These are phyloP conservation scores for Eucalyptus globulus DNA, from an alignment of 345 rosid genomes.

Conservation along the genomic window DNA sequence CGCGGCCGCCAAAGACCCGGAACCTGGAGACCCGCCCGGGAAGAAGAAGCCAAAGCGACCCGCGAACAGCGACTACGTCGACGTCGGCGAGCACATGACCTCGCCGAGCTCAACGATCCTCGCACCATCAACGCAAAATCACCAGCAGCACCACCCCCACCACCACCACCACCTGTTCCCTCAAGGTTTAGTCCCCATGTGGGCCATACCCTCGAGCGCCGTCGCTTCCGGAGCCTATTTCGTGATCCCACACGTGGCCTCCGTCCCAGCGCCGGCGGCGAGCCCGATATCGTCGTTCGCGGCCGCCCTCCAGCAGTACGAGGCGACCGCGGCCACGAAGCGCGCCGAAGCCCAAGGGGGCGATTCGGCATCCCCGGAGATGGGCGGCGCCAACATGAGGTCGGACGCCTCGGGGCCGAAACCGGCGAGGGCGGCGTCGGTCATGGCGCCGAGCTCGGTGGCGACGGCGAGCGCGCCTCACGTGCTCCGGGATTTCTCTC, in stretches of 20 bases:
- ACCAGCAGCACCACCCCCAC: background rate
- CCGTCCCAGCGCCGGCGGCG: conserved; percentile 40
- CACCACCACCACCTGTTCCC: background rate
- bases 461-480: conserved; percentile 15
- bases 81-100: conserved; percentile 25
- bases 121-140: conserved; percentile 25
- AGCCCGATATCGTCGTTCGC: conserved; percentile 49
- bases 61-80: conserved; percentile 66
- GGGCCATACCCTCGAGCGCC: conserved; percentile 71
- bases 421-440: conserved; percentile 11
- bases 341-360: conserved; percentile 5
- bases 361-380: background rate
- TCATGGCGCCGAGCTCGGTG: conserved; percentile 49
- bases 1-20: conserved; percentile 9
- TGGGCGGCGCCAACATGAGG: background rate
- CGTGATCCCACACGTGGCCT: conserved; percentile 54
- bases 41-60: conserved; percentile 71
- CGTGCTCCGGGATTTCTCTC: conserved; percentile 63
- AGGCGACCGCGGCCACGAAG: background rate
- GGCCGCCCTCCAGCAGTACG: conserved; percentile 28
- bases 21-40: conserved; percentile 14
- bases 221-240: conserved; percentile 53
- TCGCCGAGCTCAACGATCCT: conserved; percentile 34
- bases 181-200: conserved; percentile 71
- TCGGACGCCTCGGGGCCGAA: conserved; percentile 13